Base-by-base conservation (phyloP, 169 alveolate genomes). In the Plasmodium berghei region DNA sequence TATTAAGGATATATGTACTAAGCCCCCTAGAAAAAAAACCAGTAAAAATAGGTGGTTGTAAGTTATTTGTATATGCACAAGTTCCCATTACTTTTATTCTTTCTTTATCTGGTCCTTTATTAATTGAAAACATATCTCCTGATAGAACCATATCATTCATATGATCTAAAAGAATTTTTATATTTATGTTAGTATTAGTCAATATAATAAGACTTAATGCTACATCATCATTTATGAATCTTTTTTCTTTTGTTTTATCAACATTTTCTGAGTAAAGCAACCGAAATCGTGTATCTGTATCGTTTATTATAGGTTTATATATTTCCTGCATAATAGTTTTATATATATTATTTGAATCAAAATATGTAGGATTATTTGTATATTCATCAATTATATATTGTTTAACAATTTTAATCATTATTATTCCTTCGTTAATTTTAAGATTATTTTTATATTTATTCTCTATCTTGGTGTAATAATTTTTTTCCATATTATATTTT, bases 1-100 rank as follows among this genome's bases (percentile, higher is more conserved):
- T 86, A 54, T 49, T 45, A 20, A 86, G 73, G 34, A 16, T 86
- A 54, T 70, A 86, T 22, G 91, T 59, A 66, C 87, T 86, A 28
- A 86, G 58, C 3, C 91, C 91, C n/a, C 62, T 54, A 20, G 86
- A 69, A 86, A 86, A 86, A 6, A 86, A 86, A 3, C 87, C 87
- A 14, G 42, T 26, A 86, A 63, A 86, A 63, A 59, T 69, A 1
- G 91, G 91, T 9, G 86, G 69, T 64, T 71, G 70, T 45, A 67
- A 22, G 42, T 86, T 49, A 24, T 72, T 59, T 5, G 73, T 72
- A 54, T 70, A 86, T 12, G 28, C 49, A 40, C 91, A 86, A 48
- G 91, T 70, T 0, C 91, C 91, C 24, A 86, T 46, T 0, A 86
- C 24, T 59, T 69, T 69, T 22, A 86, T 61, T 86, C 91, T 40